Percentiles rank a stretch among this genome's conserved stretches.
Evolutionary conservation across 2,329 filamentous ascomycete genomes (phyloP).

Genomic region (Berkeleyomyces basicola): DNA sequence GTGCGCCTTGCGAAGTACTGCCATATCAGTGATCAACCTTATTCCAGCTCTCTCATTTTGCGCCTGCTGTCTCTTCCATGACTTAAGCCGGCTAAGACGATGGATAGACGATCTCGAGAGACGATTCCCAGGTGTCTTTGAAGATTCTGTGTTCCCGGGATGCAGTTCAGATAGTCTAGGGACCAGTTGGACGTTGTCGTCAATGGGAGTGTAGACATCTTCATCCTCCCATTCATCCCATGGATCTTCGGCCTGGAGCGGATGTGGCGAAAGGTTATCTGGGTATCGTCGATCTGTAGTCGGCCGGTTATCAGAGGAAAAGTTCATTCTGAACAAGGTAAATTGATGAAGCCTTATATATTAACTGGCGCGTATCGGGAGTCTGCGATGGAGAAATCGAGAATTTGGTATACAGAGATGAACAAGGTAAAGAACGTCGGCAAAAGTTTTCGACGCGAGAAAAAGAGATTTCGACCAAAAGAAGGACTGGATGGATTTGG

Average conservation of each 20-base stretch:
- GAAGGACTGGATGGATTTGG: background rate
- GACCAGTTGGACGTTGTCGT: conserved; percentile 23
- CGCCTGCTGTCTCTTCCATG: conserved; percentile 42
- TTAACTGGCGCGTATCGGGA: background rate
- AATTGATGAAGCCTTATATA: background rate
- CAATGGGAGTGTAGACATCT: conserved; percentile 17
- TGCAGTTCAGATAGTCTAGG: background rate
- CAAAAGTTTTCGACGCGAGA: background rate
- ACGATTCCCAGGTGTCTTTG: background rate
- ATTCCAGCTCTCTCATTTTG: conserved; percentile 47
- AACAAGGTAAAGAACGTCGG: background rate
- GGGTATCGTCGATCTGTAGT: background rate
- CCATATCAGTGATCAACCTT: conserved; percentile 53
- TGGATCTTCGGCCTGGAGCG: conserved; percentile 18
- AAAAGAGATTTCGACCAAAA: background rate
- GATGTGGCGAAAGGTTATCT: background rate
- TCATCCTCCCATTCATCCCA: conserved; percentile 41
- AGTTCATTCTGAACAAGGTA: background rate
- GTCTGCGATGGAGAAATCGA: background rate
- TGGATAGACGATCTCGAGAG: conserved; percentile 24
- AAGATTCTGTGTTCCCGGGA: background rate
- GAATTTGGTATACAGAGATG: background rate
- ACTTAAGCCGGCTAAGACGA: conserved; percentile 34
- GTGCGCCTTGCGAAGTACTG: conserved; percentile 26
- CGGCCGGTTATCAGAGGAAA: background rate